Evolutionary conservation across 768 basidiomycete genomes (phyloP), one percentile per base, ranked within the genome.

Genomic region (Russula earlei): DNA sequence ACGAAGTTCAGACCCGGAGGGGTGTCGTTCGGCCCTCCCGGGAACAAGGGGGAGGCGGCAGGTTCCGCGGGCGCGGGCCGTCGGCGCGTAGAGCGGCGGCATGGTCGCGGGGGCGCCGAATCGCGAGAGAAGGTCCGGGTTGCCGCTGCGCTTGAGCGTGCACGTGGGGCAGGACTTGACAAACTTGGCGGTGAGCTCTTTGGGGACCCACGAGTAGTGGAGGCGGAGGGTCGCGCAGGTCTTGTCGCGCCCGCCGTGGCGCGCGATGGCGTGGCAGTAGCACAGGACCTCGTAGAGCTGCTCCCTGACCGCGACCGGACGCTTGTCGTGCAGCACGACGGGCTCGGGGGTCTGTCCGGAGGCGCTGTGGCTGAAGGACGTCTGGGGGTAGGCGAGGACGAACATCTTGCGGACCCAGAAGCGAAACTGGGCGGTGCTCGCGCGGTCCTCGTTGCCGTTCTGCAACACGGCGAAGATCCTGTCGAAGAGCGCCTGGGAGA

Each of bases 131-230:
- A 64, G 46, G 2, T 58, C 63, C 3, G 66, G 62, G 40, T 69
- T 65, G 42, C 72, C 72, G 50, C 70, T 71, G 58, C 74, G 68
- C 67, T 76, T 75, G 49, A 67, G 71, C 56, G 68, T 75, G 63
- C 90, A 91, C 8, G 86, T 85, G 14, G 88, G 90, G 64, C 90
- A 91, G 24, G 76, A 76, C 68, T 81, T 83, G 69, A 91, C 82
- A 65, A 89, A 92, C 56, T 78, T 79, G 17, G 85, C 80, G 44
- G 90, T 79, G 40, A 92, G 81, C 64, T 87, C 84, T 69, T 91
- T 91, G 15, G 90, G 89, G 25, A 92, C 79, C 83, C 85, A 91
- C 9, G 85, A 83, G 67, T 89, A 92, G 63, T 79, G 77, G 57
- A 79, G 72, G 46, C 84, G 75, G 37, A 91, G 77, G 54, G 81